Percentiles rank a stretch among this genome's conserved stretches.
phyloP scores from a whole-genome alignment of 306 rosid species.

The Ammopiptanthus mongolicus region DNA sequence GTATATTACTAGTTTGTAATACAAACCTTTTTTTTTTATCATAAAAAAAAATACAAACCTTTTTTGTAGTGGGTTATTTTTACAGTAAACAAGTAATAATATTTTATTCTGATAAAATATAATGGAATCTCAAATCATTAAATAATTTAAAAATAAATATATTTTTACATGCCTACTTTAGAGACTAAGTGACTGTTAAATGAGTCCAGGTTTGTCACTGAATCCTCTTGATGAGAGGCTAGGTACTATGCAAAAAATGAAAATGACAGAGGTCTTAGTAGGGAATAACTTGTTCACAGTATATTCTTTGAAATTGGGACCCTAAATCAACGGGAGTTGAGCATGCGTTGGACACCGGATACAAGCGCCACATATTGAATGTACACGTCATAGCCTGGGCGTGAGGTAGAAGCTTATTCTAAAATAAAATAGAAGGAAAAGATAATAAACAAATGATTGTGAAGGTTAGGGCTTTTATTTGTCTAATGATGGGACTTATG shows the following conservation, averaged over 20 bases:
- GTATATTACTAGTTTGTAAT: not conserved
- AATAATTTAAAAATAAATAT: too few relatives aligned
- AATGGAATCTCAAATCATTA: too few relatives aligned
- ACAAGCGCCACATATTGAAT: constrained; percentile 5
- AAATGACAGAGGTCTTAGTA: constrained; percentile 2
- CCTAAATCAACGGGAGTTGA: constrained; percentile 47
- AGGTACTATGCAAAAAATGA: not conserved
- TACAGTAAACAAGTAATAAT: too few relatives aligned
- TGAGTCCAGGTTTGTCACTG: not conserved
- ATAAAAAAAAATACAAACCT: too few relatives aligned
- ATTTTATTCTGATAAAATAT: too few relatives aligned
- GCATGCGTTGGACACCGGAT: constrained; percentile 26
- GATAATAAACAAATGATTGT: constrained; percentile 43
- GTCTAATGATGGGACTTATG: constrained; percentile 48
- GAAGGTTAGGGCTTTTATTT: constrained; percentile 67
- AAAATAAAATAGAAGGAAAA: constrained; percentile 21
- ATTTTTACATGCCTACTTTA: too few relatives aligned
- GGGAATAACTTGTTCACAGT: not conserved
- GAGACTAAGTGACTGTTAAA: too few relatives aligned
- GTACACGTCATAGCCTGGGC: constrained; percentile 47
- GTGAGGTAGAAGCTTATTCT: constrained; percentile 51
- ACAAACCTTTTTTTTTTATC: too few relatives aligned
- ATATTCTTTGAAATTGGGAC: constrained; percentile 12
- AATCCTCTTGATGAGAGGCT: not conserved
- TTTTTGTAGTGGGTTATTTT: too few relatives aligned